Conservation (phyloP, 306 rosid species). For the Prunus armeniaca region DNA sequence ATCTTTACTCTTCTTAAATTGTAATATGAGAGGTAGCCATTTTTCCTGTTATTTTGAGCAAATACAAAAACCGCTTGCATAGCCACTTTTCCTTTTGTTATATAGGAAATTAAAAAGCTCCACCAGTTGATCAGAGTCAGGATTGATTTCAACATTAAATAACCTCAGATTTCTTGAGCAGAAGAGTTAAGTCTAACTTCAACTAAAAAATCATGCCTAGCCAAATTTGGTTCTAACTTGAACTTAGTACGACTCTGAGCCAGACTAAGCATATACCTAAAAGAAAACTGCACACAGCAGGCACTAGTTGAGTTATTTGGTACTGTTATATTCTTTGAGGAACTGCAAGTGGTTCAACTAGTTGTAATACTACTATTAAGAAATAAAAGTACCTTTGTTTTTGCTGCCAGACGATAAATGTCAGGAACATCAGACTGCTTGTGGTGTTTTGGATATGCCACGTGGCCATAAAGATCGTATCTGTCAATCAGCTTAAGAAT, state of each 20-base stretch:
- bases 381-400: slow-evolving; percentile 46
- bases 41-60: not conserved
- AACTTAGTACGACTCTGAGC: not conserved
- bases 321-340: not conserved
- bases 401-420: slow-evolving; percentile 61
- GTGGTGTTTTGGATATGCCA: slow-evolving; percentile 63
- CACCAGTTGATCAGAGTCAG: not conserved
- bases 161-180: not conserved
- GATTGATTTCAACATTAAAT: not conserved
- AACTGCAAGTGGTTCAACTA: not conserved
- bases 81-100: not conserved
- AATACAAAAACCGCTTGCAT: not conserved
- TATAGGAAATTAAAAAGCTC: not conserved
- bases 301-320: not conserved
- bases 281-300: not conserved
- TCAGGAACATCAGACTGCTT: slow-evolving; percentile 61
- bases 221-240: not conserved
- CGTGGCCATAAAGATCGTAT: slow-evolving; percentile 60
- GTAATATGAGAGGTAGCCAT: not conserved
- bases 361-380: not conserved
- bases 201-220: slow-evolving; percentile 1
- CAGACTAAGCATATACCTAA: not conserved
- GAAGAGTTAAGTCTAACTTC: not conserved
- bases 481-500: slow-evolving; percentile 57
- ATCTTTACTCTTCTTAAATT: not conserved